Percentiles rank a stretch among this genome's conserved stretches.
These are phyloP conservation scores for Aegle marmelos DNA, from an alignment of 345 rosid species.

Conservation along the genomic window DNA sequence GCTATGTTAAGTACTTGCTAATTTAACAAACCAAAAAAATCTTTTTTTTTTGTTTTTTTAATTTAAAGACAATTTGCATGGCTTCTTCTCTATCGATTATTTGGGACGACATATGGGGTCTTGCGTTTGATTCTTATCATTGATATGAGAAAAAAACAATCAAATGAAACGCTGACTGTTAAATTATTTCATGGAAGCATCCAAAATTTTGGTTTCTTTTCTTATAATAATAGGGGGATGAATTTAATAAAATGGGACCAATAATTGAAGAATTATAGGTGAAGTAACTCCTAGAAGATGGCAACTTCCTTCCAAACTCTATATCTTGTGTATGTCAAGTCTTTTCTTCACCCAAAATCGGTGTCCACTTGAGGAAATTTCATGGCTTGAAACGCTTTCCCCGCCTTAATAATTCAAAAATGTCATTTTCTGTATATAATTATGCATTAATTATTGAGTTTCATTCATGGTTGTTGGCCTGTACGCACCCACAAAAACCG, in stretches of 20 bases:
- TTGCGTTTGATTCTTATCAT: neutral
- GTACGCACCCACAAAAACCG: neutral
- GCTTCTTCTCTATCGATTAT: neutral
- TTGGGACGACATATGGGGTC: neutral
- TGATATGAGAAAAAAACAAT: neutral
- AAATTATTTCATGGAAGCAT: neutral
- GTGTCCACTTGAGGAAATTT: slow-evolving; percentile 3
- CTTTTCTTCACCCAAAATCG: neutral
- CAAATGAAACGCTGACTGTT: neutral
- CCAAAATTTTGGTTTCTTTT: neutral
- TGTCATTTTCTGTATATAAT: slow-evolving; percentile 1
- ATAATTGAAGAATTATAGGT: slow-evolving; percentile 15
- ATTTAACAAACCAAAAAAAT: too few relatives aligned
- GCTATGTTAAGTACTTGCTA: neutral
- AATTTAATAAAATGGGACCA: slow-evolving; percentile 21
- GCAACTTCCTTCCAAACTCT: neutral
- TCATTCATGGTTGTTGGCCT: neutral
- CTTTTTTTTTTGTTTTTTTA: too few relatives aligned
- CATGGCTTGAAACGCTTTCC: neutral
- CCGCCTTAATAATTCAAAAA: neutral
- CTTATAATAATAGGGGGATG: neutral
- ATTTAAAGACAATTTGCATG: neutral
- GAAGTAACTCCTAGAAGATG: slow-evolving; percentile 6
- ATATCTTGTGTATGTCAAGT: slow-evolving; percentile 5
- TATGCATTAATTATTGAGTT: neutral